A percentile compares a stretch with the other conserved stretches of the same genome.
These are phyloP conservation scores for Arthrocladium fulminans DNA, from an alignment of 2,329 filamentous ascomycete species.

Conservation along the genomic window DNA sequence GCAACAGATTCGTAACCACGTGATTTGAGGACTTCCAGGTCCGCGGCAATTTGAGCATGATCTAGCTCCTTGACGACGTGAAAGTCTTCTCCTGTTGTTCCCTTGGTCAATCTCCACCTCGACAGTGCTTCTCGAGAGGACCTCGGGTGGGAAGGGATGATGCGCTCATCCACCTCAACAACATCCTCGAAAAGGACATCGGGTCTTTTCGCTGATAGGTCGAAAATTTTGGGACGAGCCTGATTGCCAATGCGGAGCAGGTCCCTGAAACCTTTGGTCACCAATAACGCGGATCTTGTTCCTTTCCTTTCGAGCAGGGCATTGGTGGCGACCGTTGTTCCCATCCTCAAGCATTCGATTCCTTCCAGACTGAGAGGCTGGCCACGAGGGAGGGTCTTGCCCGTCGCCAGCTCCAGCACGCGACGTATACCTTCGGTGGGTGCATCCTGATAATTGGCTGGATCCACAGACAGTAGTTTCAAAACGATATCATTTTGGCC, in stretches of 20 bases:
- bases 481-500: conserved; percentile 70
- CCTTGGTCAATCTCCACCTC: conserved; percentile 51
- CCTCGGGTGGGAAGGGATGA: conserved; percentile 65
- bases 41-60: conserved; percentile 44
- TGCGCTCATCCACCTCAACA: conserved; percentile 78
- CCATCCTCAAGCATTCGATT: conserved; percentile 91
- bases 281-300: conserved; percentile 75
- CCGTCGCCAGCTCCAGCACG: conserved; percentile 68
- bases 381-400: conserved; percentile 67
- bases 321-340: conserved; percentile 90
- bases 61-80: conserved; percentile 56
- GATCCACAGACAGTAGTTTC: conserved; percentile 83
- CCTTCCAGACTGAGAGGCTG: conserved; percentile 68
- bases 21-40: conserved; percentile 59
- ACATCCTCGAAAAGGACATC: conserved; percentile 79
- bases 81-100: conserved; percentile 65
- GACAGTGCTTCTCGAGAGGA: conserved; percentile 75
- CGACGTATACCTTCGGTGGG: conserved; percentile 84
- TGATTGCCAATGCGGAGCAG: conserved; percentile 86
- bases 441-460: conserved; percentile 81
- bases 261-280: conserved; percentile 80
- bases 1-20: conserved; percentile 71
- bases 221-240: conserved; percentile 80
- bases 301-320: conserved; percentile 84
- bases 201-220: conserved; percentile 75